These are phyloP conservation scores for Candida ortonii DNA, from an alignment of 805 yeast species.

Conservation along the genomic window DNA sequence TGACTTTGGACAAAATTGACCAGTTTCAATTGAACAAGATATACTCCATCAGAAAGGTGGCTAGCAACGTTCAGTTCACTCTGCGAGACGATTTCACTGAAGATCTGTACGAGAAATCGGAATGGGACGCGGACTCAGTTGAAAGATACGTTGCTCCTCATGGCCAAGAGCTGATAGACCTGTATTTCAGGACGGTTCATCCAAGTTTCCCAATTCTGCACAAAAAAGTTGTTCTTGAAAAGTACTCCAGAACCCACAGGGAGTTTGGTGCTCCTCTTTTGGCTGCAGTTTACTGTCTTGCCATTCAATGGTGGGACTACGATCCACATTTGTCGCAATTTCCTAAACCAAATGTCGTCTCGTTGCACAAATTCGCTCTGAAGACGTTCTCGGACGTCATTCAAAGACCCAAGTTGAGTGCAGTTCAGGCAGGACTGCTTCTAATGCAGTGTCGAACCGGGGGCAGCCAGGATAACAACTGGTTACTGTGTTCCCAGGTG, in stretches of 20 bases:
- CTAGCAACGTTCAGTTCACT: slow-evolving; percentile 70
- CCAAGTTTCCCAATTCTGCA: slow-evolving; percentile 91
- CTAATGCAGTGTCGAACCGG: slow-evolving; percentile 61
- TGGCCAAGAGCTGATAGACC: slow-evolving; percentile 75
- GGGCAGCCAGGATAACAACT: slow-evolving; percentile 54
- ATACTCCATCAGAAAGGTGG: slow-evolving; percentile 73
- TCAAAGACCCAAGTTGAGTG: slow-evolving; percentile 84
- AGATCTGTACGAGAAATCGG: slow-evolving; percentile 63
- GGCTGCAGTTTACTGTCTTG: slow-evolving; percentile 86
- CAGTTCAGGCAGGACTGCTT: slow-evolving; percentile 85
- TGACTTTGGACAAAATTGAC: slow-evolving; percentile 67
- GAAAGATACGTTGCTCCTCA: slow-evolving; percentile 89
- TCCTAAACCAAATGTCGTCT: slow-evolving; percentile 74
- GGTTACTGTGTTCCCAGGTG: slow-evolving; percentile 84
- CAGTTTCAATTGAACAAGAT: slow-evolving; percentile 72
- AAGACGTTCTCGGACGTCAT: slow-evolving; percentile 66
- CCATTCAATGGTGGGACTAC: slow-evolving; percentile 93
- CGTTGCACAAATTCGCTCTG: slow-evolving; percentile 66
- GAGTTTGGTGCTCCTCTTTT: slow-evolving; percentile 88
- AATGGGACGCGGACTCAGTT: slow-evolving; percentile 76
- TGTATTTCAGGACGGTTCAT: slow-evolving; percentile 82
- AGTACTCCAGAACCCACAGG: slow-evolving; percentile 84
- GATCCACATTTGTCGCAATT: slow-evolving; percentile 72
- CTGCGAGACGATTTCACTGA: slow-evolving; percentile 78
- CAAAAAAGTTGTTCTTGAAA: slow-evolving; percentile 86